Base-by-base conservation (phyloP, 2,329 filamentous ascomycete genomes). In the Hypoxylon sp. region DNA sequence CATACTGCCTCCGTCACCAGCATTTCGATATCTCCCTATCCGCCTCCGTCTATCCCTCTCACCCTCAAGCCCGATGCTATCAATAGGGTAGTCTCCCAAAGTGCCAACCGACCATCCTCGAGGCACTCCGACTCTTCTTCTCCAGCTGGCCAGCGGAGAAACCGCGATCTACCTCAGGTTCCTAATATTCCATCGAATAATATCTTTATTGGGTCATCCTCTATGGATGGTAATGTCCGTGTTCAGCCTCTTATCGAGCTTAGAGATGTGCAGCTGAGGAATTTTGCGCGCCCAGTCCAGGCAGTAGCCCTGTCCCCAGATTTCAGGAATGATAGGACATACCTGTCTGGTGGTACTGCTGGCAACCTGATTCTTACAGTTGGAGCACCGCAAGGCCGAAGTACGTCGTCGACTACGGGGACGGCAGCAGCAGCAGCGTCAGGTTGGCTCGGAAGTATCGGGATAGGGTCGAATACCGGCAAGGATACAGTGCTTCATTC, bases 161-260 rank as follows among this genome's bases (percentile, higher is more conserved):
- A 56, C 8, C 74, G 74, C 44, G 86, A 91, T 69, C 80, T 82
- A 0, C 79, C 83, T 0, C 82, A 85, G 0, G 83, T 97, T 1
- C 90, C 92, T 0, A 89, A 90, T 65, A 93, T 86, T 0, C 92
- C 94, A 0, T 94, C 93, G 1, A 98, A 98, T 75, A 91, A 94
- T 59, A 97, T 99, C 44, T 93, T 96, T 78, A 92, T 99, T 72
- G 95, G 92, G 1, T 97, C 95, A 0, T 94, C 96, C 0, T 98
- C 96, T 0, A 93, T 97, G 77, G 96, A 99, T 79, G 97, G 96
- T 17, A 95, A 98, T 77, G 93, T 99, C 13, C 98, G 96, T 75
- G 89, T 99, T 0, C 91, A 94, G 65, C 97, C 94, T 0, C 83
- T 99, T 19, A 83, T 96, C 19, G 95, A 99, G 76, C 82, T 91